phyloP scores from a whole-genome alignment of 1,284 basidiomycete genomes.

The Tilletiopsis washingtonensis region DNA sequence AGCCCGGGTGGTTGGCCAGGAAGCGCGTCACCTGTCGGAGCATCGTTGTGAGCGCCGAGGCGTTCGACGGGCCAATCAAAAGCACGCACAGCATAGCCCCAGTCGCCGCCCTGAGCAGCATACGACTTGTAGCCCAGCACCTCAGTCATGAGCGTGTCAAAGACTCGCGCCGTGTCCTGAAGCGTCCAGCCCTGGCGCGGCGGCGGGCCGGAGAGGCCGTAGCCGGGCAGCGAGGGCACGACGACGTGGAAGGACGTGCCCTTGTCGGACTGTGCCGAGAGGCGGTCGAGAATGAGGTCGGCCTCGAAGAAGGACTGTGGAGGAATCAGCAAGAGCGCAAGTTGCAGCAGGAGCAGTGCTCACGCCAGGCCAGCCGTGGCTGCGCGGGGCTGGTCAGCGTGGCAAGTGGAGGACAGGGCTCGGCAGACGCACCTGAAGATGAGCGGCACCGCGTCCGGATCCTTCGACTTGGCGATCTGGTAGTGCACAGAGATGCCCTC shows the following conservation, averaged over 20 bases:
- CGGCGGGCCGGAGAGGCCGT: constrained; percentile 20
- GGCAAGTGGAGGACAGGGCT: constrained; percentile 2
- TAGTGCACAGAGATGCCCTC: constrained; percentile 31
- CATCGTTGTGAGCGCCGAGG: neutral
- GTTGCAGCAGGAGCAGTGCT: too few relatives aligned
- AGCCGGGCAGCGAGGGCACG: constrained; percentile 36
- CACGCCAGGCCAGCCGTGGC: constrained; percentile 32
- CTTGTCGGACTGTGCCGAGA: constrained; percentile 7
- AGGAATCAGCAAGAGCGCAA: neutral
- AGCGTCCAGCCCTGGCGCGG: constrained; percentile 22
- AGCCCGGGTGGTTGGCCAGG: constrained; percentile 19
- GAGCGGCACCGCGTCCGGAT: constrained; percentile 25
- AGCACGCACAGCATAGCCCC: constrained; percentile 15
- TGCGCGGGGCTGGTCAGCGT: neutral
- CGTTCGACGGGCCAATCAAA: neutral
- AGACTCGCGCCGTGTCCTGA: constrained; percentile 17
- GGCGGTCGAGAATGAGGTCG: constrained; percentile 13
- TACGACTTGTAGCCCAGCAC: constrained; percentile 24
- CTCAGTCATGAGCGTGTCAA: constrained; percentile 30
- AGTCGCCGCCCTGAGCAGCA: constrained; percentile 35
- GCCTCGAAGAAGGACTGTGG: constrained; percentile 20
- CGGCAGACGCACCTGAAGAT: constrained; percentile 32
- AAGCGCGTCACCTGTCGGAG: constrained; percentile 15
- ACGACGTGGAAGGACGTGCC: constrained; percentile 28
- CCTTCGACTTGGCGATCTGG: constrained; percentile 15